These are phyloP conservation scores for Mycena epipterygia DNA, from an alignment of 768 basidiomycete species.

Conservation along the genomic window DNA sequence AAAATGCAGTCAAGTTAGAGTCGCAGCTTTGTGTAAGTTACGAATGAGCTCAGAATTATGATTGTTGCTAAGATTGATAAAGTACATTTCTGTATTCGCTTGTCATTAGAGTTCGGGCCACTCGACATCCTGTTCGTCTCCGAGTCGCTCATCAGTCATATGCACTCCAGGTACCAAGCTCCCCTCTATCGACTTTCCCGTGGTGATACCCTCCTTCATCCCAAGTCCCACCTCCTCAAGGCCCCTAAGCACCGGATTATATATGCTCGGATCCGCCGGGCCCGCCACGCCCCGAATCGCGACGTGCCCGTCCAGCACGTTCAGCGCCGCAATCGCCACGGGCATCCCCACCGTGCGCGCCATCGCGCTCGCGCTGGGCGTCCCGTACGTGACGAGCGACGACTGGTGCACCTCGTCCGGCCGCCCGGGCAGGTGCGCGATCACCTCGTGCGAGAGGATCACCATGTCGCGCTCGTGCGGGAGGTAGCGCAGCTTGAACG, in stretches of 20 bases:
- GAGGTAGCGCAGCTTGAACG: constrained; percentile 77
- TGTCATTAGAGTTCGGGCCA: constrained; percentile 7
- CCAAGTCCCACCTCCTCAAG: constrained; percentile 68
- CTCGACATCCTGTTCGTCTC: constrained; percentile 18
- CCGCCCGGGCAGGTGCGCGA: constrained; percentile 51
- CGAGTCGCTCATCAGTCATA: not conserved
- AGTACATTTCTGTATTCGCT: not conserved
- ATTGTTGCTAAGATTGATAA: not conserved
- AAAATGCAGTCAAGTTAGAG: no score
- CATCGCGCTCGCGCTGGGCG: constrained; percentile 80
- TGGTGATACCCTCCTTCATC: constrained; percentile 56
- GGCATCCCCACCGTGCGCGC: constrained; percentile 92
- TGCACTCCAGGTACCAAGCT: constrained; percentile 18
- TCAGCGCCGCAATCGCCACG: constrained; percentile 84
- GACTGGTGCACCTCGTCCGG: constrained; percentile 74
- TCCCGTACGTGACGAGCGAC: constrained; percentile 73
- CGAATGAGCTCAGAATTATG: no score
- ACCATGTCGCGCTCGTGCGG: constrained; percentile 88
- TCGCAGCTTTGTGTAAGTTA: no score
- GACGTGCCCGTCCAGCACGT: constrained; percentile 73
- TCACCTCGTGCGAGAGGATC: constrained; percentile 87
- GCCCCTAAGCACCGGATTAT: constrained; percentile 70
- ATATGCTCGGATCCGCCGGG: constrained; percentile 74
- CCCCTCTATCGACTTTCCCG: constrained; percentile 36
- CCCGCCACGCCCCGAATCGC: constrained; percentile 73